These are phyloP conservation scores for Thinopyrum elongatum DNA, from an alignment of 176 grass and related monocot species.

Conservation along the genomic window DNA sequence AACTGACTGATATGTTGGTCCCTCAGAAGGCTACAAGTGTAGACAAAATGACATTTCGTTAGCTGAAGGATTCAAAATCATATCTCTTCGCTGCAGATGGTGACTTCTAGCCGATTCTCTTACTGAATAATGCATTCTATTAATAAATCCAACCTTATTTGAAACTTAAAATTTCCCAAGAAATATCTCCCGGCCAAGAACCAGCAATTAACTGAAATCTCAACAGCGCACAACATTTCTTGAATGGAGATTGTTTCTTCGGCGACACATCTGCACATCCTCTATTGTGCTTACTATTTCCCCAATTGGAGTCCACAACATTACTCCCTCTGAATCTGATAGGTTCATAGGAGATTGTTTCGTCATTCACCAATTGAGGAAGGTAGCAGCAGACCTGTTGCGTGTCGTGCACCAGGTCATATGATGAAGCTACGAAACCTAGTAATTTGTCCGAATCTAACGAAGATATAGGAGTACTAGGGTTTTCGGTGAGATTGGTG, in stretches of 20 bases:
- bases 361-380: neutral
- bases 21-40: neutral
- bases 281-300: neutral
- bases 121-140: neutral
- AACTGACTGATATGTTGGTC: neutral
- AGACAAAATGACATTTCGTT: neutral
- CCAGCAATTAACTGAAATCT: neutral
- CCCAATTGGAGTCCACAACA: neutral
- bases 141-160: neutral
- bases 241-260: neutral
- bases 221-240: neutral
- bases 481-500: neutral
- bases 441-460: neutral
- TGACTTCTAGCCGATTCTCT: neutral
- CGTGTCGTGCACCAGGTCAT: neutral
- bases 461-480: neutral
- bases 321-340: neutral
- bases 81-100: neutral
- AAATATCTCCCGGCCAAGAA: neutral
- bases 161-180: neutral
- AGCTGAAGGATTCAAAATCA: neutral
- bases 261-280: neutral
- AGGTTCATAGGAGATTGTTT: neutral
- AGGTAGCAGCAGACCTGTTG: neutral
- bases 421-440: neutral